phyloP scores from a whole-genome alignment of 805 yeast species.

The Diddensiella caesifluorescens region DNA sequence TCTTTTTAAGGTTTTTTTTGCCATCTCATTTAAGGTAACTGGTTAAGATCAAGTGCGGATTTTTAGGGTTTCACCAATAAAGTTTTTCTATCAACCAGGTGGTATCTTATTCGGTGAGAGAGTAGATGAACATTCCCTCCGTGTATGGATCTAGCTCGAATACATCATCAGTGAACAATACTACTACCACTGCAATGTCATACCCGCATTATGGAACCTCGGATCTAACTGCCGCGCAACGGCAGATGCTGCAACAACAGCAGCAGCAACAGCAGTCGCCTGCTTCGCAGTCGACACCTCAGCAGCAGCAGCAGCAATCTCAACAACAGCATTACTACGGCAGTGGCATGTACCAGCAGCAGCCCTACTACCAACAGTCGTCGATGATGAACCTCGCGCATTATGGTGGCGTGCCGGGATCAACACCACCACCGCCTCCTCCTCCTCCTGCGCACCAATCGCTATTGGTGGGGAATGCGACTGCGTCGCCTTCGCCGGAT shows the following conservation, averaged over 20 bases:
- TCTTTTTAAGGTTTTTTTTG: no score
- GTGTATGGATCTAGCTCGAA: no score
- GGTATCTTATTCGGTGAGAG: no score
- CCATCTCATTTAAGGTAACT: no score
- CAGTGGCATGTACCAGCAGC: slow-evolving; percentile 1
- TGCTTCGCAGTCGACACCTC: slow-evolving; percentile 8
- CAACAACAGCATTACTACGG: slow-evolving; percentile 19
- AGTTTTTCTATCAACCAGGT: no score
- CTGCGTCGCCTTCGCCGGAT: slow-evolving; percentile 6
- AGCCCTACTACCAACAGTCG: not conserved
- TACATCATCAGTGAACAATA: no score
- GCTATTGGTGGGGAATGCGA: slow-evolving; percentile 1
- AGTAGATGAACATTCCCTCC: no score
- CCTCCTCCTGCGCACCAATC: not conserved
- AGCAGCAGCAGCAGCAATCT: slow-evolving; percentile 15
- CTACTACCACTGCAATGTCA: no score
- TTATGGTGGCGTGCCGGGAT: not conserved
- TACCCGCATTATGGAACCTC: no score
- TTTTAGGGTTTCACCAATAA: no score
- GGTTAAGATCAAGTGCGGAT: no score
- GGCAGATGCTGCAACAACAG: slow-evolving; percentile 13
- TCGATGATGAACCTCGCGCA: slow-evolving; percentile 2
- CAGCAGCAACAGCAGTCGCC: slow-evolving; percentile 12
- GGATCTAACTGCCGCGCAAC: slow-evolving; percentile 5
- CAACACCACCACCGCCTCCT: slow-evolving; percentile 4